Percentiles rank a stretch among this genome's conserved stretches.
phyloP scores from a whole-genome alignment of 805 yeast genomes.

The Metschnikowia hibisci region DNA sequence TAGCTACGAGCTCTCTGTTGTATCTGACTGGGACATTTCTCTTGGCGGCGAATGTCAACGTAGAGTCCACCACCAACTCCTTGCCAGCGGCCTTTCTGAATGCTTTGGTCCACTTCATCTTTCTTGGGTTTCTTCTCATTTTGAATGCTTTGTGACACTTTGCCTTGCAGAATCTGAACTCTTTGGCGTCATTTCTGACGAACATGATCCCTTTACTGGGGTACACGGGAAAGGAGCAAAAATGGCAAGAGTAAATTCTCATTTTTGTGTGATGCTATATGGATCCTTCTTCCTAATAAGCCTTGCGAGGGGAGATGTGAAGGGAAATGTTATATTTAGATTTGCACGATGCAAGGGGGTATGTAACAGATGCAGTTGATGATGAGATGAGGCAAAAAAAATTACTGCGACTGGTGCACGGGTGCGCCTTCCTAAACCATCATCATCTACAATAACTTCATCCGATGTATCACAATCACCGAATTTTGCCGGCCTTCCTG shows the following conservation, averaged over 20 bases:
- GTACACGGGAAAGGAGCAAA: conserved; percentile 95
- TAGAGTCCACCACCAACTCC: conserved; percentile 95
- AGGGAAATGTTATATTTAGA: conserved; percentile 4
- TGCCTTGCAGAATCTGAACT: conserved; percentile 94
- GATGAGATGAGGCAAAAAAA: conserved; percentile 18
- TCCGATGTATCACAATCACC: no score
- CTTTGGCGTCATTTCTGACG: conserved; percentile 97
- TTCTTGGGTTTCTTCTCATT: conserved; percentile 97
- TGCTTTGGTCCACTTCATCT: conserved; percentile 97
- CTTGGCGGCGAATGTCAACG: conserved; percentile 93
- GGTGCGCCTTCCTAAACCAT: conserved; percentile 3
- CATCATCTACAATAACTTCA: background rate
- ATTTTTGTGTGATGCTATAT: conserved; percentile 31
- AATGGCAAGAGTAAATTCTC: conserved; percentile 92
- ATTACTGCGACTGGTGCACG: conserved; percentile 16
- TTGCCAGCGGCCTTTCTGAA: conserved; percentile 99
- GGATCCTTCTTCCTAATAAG: background rate
- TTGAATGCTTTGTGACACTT: conserved; percentile 97
- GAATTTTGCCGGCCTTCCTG: no score
- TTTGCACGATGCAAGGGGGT: conserved; percentile 5
- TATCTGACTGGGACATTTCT: conserved; percentile 97
- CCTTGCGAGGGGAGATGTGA: conserved; percentile 4
- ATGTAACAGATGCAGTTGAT: conserved; percentile 1
- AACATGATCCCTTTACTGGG: conserved; percentile 88
- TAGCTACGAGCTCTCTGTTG: conserved; percentile 92